Conservation (phyloP, 306 rosid genomes). For the Cucumis hystrix region DNA sequence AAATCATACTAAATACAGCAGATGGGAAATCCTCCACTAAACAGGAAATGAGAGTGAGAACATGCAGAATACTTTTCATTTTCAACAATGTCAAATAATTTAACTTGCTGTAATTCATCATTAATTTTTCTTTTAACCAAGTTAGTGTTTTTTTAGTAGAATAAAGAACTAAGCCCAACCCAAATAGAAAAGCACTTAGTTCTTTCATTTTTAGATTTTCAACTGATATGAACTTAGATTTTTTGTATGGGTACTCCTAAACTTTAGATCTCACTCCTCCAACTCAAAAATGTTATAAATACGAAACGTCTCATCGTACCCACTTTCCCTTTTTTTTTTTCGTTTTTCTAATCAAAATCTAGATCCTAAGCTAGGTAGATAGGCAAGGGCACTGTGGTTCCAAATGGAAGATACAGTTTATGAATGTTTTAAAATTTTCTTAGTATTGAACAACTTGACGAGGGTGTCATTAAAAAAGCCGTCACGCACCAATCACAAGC, state of each 20-base stretch:
- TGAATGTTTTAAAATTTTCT: not conserved
- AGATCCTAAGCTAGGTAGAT: not conserved
- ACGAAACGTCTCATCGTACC: not conserved
- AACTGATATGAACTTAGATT: not conserved
- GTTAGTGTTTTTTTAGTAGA: not conserved
- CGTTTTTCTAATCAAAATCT: too few species aligned
- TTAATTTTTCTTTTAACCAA: not conserved
- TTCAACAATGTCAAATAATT: too few species aligned
- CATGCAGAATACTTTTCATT: too few species aligned
- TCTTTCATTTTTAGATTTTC: too few species aligned
- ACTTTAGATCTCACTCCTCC: not conserved
- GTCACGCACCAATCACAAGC: not conserved
- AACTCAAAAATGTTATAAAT: not conserved
- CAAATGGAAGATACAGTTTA: slow-evolving; percentile 4
- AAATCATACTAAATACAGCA: too few species aligned
- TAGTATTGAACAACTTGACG: not conserved
- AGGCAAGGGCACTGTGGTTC: not conserved
- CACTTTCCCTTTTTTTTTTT: not conserved
- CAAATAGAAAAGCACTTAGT: too few species aligned
- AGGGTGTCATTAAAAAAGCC: slow-evolving; percentile 1
- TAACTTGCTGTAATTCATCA: too few species aligned
- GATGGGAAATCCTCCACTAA: too few species aligned
- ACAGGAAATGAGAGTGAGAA: too few species aligned
- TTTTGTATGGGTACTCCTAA: not conserved
- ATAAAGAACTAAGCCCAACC: not conserved